A percentile compares a stretch with the other conserved stretches of the same genome.
Conservation (phyloP, 2,329 filamentous ascomycete species). For the Fusarium globosum region DNA sequence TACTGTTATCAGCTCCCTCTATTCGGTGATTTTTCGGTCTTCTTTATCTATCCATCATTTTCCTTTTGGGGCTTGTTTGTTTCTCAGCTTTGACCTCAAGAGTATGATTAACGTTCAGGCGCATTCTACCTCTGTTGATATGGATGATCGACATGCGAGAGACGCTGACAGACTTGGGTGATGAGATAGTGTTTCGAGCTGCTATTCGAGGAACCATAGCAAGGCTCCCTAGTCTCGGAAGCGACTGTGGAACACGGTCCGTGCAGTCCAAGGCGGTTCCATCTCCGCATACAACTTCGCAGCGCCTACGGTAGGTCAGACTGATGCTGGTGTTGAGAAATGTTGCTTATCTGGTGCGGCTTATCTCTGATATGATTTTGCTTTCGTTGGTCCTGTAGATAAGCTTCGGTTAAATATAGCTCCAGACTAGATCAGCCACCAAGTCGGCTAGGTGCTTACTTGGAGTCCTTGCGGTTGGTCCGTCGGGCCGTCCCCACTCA, state of each 20-base stretch:
- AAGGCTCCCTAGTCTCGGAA: accelerated
- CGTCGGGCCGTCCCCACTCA: background rate
- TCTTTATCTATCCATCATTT: background rate
- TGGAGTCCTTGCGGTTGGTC: background rate
- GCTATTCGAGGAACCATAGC: background rate
- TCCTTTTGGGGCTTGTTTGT: background rate
- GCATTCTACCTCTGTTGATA: background rate
- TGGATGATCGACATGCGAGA: background rate
- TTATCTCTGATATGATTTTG: background rate
- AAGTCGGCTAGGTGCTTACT: background rate
- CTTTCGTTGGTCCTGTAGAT: background rate
- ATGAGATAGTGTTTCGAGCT: background rate
- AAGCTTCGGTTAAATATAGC: background rate
- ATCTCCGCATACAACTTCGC: background rate
- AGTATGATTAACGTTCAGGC: accelerated
- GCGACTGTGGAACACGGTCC: background rate
- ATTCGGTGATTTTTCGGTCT: background rate
- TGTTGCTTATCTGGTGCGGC: background rate
- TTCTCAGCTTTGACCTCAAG: accelerated
- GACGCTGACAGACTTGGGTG: accelerated
- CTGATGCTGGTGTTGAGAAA: background rate
- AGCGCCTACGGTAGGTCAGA: background rate
- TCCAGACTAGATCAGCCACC: background rate
- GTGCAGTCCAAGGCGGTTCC: accelerated
- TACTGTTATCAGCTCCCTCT: background rate